Conservation (phyloP, 192 early-diverging fungal species). For the Mortierella claussenii region DNA sequence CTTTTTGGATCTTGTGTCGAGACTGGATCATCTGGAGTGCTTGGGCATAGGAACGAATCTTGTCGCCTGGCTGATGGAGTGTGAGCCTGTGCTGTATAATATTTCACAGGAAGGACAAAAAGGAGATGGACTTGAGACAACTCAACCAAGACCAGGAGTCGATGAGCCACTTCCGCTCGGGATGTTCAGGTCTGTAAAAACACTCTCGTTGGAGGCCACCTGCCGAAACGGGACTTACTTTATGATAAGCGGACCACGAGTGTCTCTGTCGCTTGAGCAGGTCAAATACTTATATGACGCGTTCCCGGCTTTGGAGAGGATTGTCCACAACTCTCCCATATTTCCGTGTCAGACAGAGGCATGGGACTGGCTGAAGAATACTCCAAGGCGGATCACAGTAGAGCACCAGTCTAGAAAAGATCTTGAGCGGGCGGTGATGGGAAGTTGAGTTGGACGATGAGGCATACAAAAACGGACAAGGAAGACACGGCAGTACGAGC, state of each 20-base stretch:
- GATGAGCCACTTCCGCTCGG: constrained; percentile 1
- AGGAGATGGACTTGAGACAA: no score
- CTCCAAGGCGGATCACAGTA: constrained; percentile 5
- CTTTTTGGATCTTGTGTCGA: constrained; percentile 14
- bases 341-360: constrained; percentile 7
- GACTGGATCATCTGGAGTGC: constrained; percentile 12
- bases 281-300: constrained; percentile 14
- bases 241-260: background rate
- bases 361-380: constrained; percentile 3
- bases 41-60: constrained; percentile 6
- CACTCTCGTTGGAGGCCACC: constrained; percentile 4
- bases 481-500: no score
- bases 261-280: background rate
- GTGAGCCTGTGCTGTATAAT: constrained; percentile 14
- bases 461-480: no score
- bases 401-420: background rate
- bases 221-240: background rate
- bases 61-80: constrained; percentile 21
- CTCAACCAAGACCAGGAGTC: background rate
- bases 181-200: constrained; percentile 15
- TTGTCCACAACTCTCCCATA: constrained; percentile 4
- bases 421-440: no score
- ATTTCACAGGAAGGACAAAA: no score
- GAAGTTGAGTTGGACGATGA: background rate
- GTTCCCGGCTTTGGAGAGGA: constrained; percentile 16